phyloP scores from a whole-genome alignment of 768 basidiomycete genomes.

The Porphyrellus cyaneotinctus region DNA sequence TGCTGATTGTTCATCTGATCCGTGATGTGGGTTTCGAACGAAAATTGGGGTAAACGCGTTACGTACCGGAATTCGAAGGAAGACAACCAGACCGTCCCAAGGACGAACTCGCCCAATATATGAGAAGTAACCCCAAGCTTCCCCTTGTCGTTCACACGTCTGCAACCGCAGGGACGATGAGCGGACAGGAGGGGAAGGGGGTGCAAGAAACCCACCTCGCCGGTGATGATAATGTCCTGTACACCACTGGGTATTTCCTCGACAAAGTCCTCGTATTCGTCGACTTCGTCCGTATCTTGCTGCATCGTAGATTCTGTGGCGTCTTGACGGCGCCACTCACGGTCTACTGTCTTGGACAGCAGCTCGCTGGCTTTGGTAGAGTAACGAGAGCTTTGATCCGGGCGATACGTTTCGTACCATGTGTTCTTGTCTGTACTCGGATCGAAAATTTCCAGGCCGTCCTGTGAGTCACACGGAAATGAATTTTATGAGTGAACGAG shows the following conservation, averaged over 20 bases:
- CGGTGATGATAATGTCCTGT: slow-evolving; percentile 50
- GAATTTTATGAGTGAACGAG: slow-evolving; percentile 3
- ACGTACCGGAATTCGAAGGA: slow-evolving; percentile 45
- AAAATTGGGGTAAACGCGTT: not conserved
- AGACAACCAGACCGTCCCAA: slow-evolving; percentile 49
- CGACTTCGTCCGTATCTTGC: slow-evolving; percentile 27
- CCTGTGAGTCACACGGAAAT: slow-evolving; percentile 28
- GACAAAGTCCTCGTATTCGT: slow-evolving; percentile 39
- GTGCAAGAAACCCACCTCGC: slow-evolving; percentile 36
- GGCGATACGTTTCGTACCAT: slow-evolving; percentile 45
- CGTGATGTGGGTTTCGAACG: slow-evolving; percentile 10
- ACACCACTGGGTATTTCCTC: slow-evolving; percentile 39
- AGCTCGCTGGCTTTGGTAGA: slow-evolving; percentile 34
- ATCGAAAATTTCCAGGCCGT: slow-evolving; percentile 41
- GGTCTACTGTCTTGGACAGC: slow-evolving; percentile 5
- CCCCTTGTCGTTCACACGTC: slow-evolving; percentile 42
- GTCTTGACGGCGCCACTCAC: slow-evolving; percentile 26
- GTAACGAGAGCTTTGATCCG: slow-evolving; percentile 36
- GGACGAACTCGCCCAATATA: slow-evolving; percentile 46
- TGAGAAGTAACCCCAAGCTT: slow-evolving; percentile 47
- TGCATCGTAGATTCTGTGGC: slow-evolving; percentile 14
- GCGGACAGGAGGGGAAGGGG: not conserved
- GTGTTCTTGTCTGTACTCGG: slow-evolving; percentile 35
- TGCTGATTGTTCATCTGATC: slow-evolving; percentile 34
- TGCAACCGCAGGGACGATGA: slow-evolving; percentile 14